Evolutionary conservation across 2,329 filamentous ascomycete genomes (phyloP).

Genomic region (Bipolaris cookei): DNA sequence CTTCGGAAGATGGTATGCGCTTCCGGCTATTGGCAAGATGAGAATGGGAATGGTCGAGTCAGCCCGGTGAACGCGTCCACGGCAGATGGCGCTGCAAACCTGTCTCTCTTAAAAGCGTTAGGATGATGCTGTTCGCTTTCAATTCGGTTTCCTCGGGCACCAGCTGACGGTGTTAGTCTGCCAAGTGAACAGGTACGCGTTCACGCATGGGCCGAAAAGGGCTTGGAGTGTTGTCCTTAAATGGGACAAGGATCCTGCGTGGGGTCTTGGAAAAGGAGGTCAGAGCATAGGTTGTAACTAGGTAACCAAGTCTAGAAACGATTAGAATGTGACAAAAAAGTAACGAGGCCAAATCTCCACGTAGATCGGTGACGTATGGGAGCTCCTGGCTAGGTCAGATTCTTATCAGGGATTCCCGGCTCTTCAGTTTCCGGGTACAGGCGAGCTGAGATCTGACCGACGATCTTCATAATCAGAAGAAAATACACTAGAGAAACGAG

Average conservation of each 20-base stretch:
- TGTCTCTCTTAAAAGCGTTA: neutral
- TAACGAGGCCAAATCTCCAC: neutral
- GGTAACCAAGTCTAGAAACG: neutral
- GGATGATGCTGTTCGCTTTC: neutral
- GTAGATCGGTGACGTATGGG: neutral
- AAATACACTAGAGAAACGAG: neutral
- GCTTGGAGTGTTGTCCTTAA: neutral
- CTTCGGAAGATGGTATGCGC: neutral
- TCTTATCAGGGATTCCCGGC: neutral
- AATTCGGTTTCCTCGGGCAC: neutral
- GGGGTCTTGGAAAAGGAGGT: neutral
- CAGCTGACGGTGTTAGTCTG: neutral
- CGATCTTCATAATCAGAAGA: constrained; percentile 5
- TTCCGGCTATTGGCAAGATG: neutral
- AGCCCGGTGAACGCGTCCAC: neutral
- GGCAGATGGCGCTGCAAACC: neutral
- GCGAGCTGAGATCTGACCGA: constrained; percentile 9
- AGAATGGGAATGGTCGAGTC: neutral
- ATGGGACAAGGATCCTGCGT: neutral
- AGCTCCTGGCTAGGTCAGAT: neutral
- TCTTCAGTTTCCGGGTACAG: constrained; percentile 9
- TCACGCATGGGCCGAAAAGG: neutral
- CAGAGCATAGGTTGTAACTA: neutral
- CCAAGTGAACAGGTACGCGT: neutral
- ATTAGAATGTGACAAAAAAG: neutral